phyloP scores from a whole-genome alignment of 192 early-diverging fungal genomes.

The Diversispora epigaea region DNA sequence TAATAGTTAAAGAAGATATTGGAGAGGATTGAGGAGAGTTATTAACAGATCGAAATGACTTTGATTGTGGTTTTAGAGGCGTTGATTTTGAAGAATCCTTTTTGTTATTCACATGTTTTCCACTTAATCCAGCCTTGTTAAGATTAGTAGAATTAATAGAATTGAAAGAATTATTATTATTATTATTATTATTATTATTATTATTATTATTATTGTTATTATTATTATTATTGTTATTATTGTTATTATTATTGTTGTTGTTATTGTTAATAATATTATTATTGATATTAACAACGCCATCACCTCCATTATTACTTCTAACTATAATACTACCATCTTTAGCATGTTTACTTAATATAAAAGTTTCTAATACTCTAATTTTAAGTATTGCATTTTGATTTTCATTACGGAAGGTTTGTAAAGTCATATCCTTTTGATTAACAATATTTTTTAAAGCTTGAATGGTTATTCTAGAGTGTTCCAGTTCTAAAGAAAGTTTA shows the following conservation, averaged over 20 bases:
- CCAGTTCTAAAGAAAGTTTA: slow-evolving; percentile 6
- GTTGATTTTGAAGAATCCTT: background rate
- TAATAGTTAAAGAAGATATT: background rate
- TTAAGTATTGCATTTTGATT: slow-evolving; percentile 5
- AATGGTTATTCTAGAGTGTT: slow-evolving; percentile 15
- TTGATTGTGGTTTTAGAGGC: background rate
- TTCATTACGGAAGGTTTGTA: background rate
- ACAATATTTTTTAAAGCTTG: slow-evolving; percentile 25
- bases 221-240: background rate
- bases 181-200: background rate
- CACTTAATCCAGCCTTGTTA: background rate
- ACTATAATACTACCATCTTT: slow-evolving; percentile 27
- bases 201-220: background rate
- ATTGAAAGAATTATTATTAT: background rate
- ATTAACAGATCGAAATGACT: too few species aligned
- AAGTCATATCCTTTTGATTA: slow-evolving; percentile 2
- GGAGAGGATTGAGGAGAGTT: background rate
- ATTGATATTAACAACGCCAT: background rate
- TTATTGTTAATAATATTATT: background rate
- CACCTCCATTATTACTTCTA: background rate
- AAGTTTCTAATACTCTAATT: slow-evolving; percentile 15
- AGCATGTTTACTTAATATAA: slow-evolving; percentile 15
- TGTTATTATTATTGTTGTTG: background rate
- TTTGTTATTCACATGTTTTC: background rate
- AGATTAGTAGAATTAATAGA: background rate